These are phyloP conservation scores for Trametes maxima DNA, from an alignment of 768 basidiomycete genomes.

Conservation along the genomic window DNA sequence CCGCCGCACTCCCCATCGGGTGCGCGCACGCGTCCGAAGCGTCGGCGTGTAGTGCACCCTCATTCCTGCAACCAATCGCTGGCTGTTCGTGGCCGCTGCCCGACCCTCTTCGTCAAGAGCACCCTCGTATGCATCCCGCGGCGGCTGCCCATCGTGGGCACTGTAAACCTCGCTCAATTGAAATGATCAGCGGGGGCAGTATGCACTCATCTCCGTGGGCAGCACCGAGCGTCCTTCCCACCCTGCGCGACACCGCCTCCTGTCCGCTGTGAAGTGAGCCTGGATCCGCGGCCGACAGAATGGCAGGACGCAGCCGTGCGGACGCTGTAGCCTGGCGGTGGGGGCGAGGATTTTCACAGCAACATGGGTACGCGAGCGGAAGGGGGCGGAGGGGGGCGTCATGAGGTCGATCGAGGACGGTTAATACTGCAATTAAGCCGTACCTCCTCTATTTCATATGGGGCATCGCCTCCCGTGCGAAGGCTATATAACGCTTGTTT, in stretches of 20 bases:
- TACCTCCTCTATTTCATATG: conserved; percentile 4
- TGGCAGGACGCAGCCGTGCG: neutral
- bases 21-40: conserved; percentile 2
- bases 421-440: neutral
- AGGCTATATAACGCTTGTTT: conserved; percentile 6
- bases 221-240: neutral
- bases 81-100: neutral
- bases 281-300: neutral
- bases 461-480: conserved; percentile 1
- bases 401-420: neutral
- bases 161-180: neutral
- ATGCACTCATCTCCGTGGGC: neutral
- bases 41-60: conserved; percentile 2
- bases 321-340: neutral
- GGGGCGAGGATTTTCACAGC: neutral
- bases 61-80: neutral
- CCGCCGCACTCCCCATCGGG: neutral
- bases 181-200: neutral
- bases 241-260: neutral
- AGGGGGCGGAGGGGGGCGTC: neutral
- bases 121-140: neutral
- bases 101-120: neutral
- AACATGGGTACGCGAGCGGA: neutral
- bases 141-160: conserved; percentile 2
- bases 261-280: neutral